Base-by-base conservation (phyloP, 345 rosid genomes). In the Citrus sp. region DNA sequence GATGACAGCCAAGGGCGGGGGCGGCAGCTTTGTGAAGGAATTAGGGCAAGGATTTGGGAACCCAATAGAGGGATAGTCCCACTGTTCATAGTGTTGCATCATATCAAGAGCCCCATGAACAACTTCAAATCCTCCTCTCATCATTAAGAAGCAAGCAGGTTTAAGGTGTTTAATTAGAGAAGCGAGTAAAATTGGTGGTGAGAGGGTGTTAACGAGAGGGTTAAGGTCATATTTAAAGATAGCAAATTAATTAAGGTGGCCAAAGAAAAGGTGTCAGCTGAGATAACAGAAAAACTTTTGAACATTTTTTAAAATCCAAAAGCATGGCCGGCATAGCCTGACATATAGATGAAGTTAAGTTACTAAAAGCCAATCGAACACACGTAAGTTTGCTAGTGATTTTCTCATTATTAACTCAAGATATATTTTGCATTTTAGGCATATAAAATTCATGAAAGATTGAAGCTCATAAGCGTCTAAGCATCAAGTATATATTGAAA, bases 281-380 rank as follows among this genome's bases (percentile, higher is more conserved):
- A 63, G 21, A 16, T 42, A 9, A 24, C 24, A 22, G 34, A 22
- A 37, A 37, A 13, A 46, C 25, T 42, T 40, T 30, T n/a, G 56
- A 37, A 70, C 14, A 16, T 0, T 79, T 65, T 28, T 75, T 79
- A 54, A 5, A 79, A 77, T 74, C 38, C 19, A 58, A 62, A 9
- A 72, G 80, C 81, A 5, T 49, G 90, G 92, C 94, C 94, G 91
- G 92, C 94, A 81, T 84, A 75, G 85, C 66, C 70, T 82, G 88
- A 86, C 90, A 79, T 51, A 73, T 7, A 76, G 83, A 85, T 74
- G 30, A 80, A 76, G 82, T 37, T 63, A 60, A 86, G 49, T 32
- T 30, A 73, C 87, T 84, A 83, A 60, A 60, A 19, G 77, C 80
- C 89, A 88, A 87, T 65, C 63, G 46, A 59, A 56, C 4, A 78